Base-by-base conservation (phyloP, 176 grass and related monocot species). In the Secale cereale region DNA sequence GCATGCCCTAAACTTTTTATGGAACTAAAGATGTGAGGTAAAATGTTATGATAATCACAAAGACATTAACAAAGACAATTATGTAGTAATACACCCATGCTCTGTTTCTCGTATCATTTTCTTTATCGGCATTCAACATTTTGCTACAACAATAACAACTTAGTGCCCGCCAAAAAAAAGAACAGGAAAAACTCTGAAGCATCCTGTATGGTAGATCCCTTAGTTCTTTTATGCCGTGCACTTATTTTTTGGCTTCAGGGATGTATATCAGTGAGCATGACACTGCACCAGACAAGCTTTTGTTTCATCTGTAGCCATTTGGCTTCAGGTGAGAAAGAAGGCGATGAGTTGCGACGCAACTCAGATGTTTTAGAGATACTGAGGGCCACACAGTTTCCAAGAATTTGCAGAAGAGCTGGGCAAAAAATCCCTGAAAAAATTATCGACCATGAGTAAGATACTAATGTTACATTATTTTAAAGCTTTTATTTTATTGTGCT, bases 251-350 rank as follows among this genome's bases (percentile, higher is more conserved):
- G 25, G 90, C 90, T 86, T 91, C 90, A 46, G 95, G 95, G 95
- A 50, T 97, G 92, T 82, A 93, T 97, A 91, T 93, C 95, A 69
- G 85, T 97, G 78, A 97, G 95, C 84, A 91, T 97, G 92, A 91
- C 95, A 76, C 74, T 97, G 70, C 92, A 97, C 78, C 88, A 93
- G 85, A 94, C 95, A 72, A 91, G 86, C 82, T 92, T 97, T 89
- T 97, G 95, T 85, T 97, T 97, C 52, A 78, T 97, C 57, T 97
- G 95, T 72, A 93, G 92, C 81, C 95, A 97, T 85, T 87, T 97
- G 45, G 91, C 95, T 89, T 97, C 95, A 63, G 95, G 95, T 50
- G 86, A 97, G 75, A 97, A 97, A 94, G 95, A 94, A 82, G 90
- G 95, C 2, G 94, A 97, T 77, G 95, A 97, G 64, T 81, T 97